Base-by-base conservation (phyloP, 164 flowering plant species). In the Magnolia kwangsiensis region DNA sequence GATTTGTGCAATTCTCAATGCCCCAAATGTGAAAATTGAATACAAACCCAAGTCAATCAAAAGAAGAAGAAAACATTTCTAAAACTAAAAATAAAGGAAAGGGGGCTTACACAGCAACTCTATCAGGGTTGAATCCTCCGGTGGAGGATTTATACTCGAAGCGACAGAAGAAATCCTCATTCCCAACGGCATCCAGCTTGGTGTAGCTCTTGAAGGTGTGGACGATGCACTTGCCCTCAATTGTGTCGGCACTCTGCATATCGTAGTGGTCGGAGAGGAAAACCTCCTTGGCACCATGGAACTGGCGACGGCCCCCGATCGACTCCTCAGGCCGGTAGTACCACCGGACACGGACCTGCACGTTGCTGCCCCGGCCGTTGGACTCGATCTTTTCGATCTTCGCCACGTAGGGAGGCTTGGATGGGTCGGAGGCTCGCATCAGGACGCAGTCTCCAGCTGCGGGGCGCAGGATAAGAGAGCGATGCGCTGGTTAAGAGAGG, bases 301-400 rank as follows among this genome's bases (percentile, higher is more conserved):
- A 89, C 84, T 89, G 89, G 19, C 90, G 82, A 72, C 92, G 76
- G 13, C 92, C 90, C 18, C 90, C 90, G 21, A 85, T 75, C 14
- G 92, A 86, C 77, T 89, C 92, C 87, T 89, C 92, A 3, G 90
- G 92, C 71, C 90, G 75, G 59, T 89, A 89, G 13, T 89, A 89
- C 92, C 92, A 89, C 74, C 90, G 75, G 19, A 86, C 89, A 51
- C 88, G 68, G 8, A 89, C 92, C 80, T 83, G 86, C 63, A 88
- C 83, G 74, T 86, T 86, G 86, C 75, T 83, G 23, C 74, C 74
- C 49, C 88, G 78, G 24, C 23, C 63, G 75, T 87, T 88, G 0
- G 85, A 77, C 68, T 89, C 92, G 59, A 89, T 86, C 83, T 82
- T 87, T 86, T 89, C 92, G 14, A 89, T 80, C 21, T 82, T 85